phyloP scores from a whole-genome alignment of 257 asterid species.

The Galeopsis tetrahit region DNA sequence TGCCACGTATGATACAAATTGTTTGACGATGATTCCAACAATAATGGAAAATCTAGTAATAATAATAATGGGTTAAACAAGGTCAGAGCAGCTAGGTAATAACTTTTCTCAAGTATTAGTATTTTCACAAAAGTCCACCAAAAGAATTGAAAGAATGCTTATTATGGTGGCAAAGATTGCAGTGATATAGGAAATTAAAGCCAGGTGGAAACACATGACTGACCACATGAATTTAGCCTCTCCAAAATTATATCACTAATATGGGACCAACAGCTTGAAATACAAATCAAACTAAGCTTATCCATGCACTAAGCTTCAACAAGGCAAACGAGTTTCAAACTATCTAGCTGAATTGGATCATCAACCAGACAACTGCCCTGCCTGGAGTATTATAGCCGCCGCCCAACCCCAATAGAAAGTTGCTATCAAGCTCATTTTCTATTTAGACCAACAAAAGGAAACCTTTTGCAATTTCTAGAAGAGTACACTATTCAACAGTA shows the following conservation, averaged over 20 bases:
- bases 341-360: conserved; percentile 11
- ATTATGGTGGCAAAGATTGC: background rate
- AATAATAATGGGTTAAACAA: background rate
- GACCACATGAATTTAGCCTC: conserved; percentile 8
- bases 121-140: background rate
- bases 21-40: background rate
- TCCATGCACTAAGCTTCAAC: background rate
- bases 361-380: conserved; percentile 15
- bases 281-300: conserved; percentile 1
- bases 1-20: background rate
- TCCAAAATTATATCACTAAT: conserved; percentile 8
- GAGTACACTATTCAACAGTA: conserved; percentile 21
- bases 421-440: conserved; percentile 1
- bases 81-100: background rate
- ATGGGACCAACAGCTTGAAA: background rate
- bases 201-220: background rate
- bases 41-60: background rate
- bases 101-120: background rate
- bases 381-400: background rate
- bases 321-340: conserved; percentile 21
- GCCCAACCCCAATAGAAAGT: background rate
- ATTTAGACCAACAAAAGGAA: background rate
- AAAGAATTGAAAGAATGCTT: background rate
- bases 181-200: background rate
- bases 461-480: background rate